Evolutionary conservation across 2,329 filamentous ascomycete species (phyloP).

Genomic region (Neopestalotiopsis rosae): DNA sequence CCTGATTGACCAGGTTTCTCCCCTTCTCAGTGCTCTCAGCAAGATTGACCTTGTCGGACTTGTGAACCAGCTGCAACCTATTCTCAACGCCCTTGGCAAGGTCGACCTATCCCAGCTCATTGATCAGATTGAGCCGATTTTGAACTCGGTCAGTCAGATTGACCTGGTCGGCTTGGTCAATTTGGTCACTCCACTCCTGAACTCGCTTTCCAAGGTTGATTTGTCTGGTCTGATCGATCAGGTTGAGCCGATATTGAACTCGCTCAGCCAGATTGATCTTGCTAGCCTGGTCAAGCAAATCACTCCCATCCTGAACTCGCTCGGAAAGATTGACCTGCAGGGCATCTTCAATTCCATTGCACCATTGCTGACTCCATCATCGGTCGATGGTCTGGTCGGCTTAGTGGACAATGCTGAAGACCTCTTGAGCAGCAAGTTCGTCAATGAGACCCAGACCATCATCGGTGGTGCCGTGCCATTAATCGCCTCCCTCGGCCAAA

Average conservation of each 20-base stretch:
- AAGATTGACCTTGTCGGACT: constrained; percentile 39
- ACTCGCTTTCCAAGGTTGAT: constrained; percentile 37
- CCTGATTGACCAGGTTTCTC: constrained; percentile 32
- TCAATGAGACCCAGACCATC: constrained; percentile 46
- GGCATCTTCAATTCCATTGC: constrained; percentile 31
- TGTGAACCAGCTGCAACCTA: constrained; percentile 41
- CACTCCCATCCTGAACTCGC: constrained; percentile 37
- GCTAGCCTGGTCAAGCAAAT: constrained; percentile 41
- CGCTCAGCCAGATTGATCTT: constrained; percentile 43
- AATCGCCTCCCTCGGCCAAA: constrained; percentile 37
- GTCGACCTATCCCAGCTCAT: constrained; percentile 34
- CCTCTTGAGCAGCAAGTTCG: constrained; percentile 43
- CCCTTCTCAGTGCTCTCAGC: constrained; percentile 26
- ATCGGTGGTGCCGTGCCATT: constrained; percentile 36
- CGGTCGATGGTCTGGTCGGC: constrained; percentile 41
- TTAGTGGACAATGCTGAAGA: constrained; percentile 43
- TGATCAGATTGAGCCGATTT: constrained; percentile 25
- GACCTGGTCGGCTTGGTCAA: constrained; percentile 41
- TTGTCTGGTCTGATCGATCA: constrained; percentile 37
- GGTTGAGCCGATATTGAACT: constrained; percentile 33
- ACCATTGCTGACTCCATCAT: constrained; percentile 40
- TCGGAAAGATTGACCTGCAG: constrained; percentile 39
- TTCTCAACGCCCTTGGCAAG: constrained; percentile 30
- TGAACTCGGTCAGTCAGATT: constrained; percentile 38
- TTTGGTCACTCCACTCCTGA: constrained; percentile 40